phyloP scores from a whole-genome alignment of 306 rosid genomes.

The Quercus wislizeni region DNA sequence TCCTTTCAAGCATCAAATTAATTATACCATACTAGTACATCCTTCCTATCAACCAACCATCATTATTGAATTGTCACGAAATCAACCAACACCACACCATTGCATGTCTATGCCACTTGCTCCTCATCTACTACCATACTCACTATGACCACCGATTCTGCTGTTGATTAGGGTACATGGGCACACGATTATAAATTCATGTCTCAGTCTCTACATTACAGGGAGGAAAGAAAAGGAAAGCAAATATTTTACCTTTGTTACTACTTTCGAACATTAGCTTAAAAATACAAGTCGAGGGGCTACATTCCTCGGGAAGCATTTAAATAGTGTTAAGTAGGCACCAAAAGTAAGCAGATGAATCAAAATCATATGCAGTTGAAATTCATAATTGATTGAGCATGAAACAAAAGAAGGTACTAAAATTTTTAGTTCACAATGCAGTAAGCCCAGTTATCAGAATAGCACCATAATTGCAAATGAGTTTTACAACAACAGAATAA shows the following conservation, averaged over 20 bases:
- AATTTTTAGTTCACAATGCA: background rate
- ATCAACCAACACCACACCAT: background rate
- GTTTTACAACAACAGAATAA: conserved; percentile 32
- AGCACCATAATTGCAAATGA: conserved; percentile 27
- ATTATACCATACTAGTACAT: too few relatives aligned
- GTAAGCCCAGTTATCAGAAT: conserved; percentile 1
- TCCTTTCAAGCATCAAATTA: too few relatives aligned
- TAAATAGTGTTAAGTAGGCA: background rate
- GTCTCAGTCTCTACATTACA: background rate
- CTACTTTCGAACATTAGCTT: background rate
- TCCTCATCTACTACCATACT: background rate
- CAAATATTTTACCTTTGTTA: background rate
- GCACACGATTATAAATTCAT: background rate
- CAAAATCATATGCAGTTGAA: background rate
- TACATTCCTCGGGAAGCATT: background rate
- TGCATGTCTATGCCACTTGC: background rate
- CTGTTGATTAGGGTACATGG: background rate
- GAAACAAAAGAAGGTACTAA: background rate
- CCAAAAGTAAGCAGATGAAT: background rate
- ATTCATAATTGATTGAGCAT: background rate
- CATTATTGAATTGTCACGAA: too few relatives aligned
- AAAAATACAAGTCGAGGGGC: background rate
- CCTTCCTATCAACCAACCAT: too few relatives aligned
- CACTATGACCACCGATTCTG: background rate
- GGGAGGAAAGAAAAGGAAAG: background rate